These are phyloP conservation scores for Phaeosphaeria sp. DNA, from an alignment of 2,329 filamentous ascomycete species.

Conservation along the genomic window DNA sequence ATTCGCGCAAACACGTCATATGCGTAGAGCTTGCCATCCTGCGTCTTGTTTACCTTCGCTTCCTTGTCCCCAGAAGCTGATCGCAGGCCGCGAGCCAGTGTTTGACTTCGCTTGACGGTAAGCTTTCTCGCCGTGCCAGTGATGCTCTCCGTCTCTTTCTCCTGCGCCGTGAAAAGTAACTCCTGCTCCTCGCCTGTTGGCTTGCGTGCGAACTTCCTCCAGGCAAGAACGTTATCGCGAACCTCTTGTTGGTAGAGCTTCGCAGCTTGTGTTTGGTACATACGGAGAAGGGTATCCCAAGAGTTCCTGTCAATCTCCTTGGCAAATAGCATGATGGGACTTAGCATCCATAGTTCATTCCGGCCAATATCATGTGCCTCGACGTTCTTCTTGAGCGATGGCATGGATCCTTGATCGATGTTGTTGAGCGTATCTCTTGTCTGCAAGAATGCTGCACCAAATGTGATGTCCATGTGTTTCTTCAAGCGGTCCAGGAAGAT, in stretches of 20 bases:
- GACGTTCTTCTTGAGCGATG: conserved; percentile 67
- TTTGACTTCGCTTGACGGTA: conserved; percentile 93
- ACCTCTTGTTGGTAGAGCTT: conserved; percentile 84
- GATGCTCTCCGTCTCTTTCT: conserved; percentile 82
- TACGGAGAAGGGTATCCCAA: conserved; percentile 79
- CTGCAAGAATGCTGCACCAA: conserved; percentile 75
- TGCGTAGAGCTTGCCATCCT: conserved; percentile 72
- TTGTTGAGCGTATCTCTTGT: conserved; percentile 66
- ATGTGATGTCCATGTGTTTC: conserved; percentile 81
- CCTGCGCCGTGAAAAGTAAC: conserved; percentile 85
- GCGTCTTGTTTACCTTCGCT: conserved; percentile 61
- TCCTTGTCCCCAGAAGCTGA: conserved; percentile 70
- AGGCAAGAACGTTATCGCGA: conserved; percentile 74
- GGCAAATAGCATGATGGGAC: conserved; percentile 84
- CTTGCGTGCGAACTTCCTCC: conserved; percentile 81
- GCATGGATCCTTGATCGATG: conserved; percentile 55
- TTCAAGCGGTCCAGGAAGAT: conserved; percentile 80
- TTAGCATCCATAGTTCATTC: conserved; percentile 83
- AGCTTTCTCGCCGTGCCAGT: conserved; percentile 77
- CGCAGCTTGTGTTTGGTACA: conserved; percentile 79
- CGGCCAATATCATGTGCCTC: conserved; percentile 74
- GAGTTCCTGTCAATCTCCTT: conserved; percentile 81
- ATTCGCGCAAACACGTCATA: conserved; percentile 83
- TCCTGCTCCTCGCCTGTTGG: conserved; percentile 78
- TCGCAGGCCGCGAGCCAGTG: conserved; percentile 75